These are phyloP conservation scores for Mycosphaerella sp. DNA, from an alignment of 2,329 filamentous ascomycete genomes.

Conservation along the genomic window DNA sequence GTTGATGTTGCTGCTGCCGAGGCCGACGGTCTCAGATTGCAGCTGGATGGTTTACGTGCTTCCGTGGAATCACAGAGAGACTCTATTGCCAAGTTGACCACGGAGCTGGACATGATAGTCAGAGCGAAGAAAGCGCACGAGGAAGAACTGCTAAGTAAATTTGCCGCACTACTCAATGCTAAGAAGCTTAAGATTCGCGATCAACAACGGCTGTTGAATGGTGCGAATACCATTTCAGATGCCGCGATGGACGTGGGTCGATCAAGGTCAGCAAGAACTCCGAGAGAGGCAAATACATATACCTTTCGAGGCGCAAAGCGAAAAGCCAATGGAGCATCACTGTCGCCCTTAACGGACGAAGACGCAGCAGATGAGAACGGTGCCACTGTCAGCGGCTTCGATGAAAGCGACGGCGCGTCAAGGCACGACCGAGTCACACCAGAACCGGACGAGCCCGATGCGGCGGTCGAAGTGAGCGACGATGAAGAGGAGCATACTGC, in stretches of 20 bases:
- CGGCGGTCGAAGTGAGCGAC: constrained; percentile 4
- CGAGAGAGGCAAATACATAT: constrained; percentile 22
- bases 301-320: constrained; percentile 31
- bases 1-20: constrained; percentile 54
- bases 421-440: constrained; percentile 13
- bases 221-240: constrained; percentile 59
- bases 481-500: constrained; percentile 14
- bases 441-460: constrained; percentile 9
- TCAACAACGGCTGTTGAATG: constrained; percentile 58
- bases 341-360: not conserved
- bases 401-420: constrained; percentile 16
- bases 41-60: constrained; percentile 37
- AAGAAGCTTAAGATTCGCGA: constrained; percentile 76
- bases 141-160: constrained; percentile 60
- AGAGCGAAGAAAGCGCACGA: constrained; percentile 62
- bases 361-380: constrained; percentile 37
- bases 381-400: constrained; percentile 26
- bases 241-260: constrained; percentile 22
- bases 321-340: constrained; percentile 34
- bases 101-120: constrained; percentile 61
- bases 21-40: constrained; percentile 38
- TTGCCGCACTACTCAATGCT: constrained; percentile 64
- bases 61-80: constrained; percentile 46
- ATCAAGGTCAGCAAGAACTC: constrained; percentile 11
- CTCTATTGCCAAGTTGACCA: constrained; percentile 53